Base-by-base conservation (phyloP, 192 early-diverging fungal genomes). In the Mortierella hygrophila region DNA sequence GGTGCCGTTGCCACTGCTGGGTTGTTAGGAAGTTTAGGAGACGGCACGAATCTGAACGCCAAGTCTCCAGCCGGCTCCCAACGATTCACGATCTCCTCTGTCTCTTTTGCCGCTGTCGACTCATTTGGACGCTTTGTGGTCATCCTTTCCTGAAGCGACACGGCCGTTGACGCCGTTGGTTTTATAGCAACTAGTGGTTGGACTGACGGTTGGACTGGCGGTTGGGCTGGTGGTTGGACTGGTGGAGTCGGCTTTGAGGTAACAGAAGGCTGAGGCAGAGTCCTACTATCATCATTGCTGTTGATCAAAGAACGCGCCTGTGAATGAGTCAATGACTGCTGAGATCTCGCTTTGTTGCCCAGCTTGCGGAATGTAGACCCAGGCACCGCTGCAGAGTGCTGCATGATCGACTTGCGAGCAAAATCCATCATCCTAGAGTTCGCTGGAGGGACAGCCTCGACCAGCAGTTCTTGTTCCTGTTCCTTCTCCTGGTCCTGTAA, bases 351-450 rank as follows among this genome's bases (percentile, higher is more conserved):
- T 23, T 38, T 71, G 26, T 75, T 69, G 55, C 47, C 71, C 42
- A 84, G 37, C 23, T 70, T 78, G 7, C 74, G 72, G 60, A 84
- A 84, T 8, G 79, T 79, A 15, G 82, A 79, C 1, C 44, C 20
- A 6, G 77, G 82, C 13, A 63, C 68, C 18, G 74, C 57, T 5
- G 77, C 35, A 5, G 82, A 72, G 16, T 79, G 63, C 42, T 79
- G 75, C 82, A 84, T 84, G 32, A 79, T 78, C 18, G 82, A 83
- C 23, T 83, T 83, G 26, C 82, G 41, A 20, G 82, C 82, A 57
- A 83, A 78, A 35, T 76, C 82, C 82, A 83, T 78, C 42, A 78
- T 78, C 35, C 42, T 47, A 0, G 80, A 72, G 55, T 69, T 72
- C n/a, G 76, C 52, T 26, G 75, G 54, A 37, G 52, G 26, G 0